Evolutionary conservation across 805 yeast species (phyloP).

Genomic region (Naumovozyma baii): DNA sequence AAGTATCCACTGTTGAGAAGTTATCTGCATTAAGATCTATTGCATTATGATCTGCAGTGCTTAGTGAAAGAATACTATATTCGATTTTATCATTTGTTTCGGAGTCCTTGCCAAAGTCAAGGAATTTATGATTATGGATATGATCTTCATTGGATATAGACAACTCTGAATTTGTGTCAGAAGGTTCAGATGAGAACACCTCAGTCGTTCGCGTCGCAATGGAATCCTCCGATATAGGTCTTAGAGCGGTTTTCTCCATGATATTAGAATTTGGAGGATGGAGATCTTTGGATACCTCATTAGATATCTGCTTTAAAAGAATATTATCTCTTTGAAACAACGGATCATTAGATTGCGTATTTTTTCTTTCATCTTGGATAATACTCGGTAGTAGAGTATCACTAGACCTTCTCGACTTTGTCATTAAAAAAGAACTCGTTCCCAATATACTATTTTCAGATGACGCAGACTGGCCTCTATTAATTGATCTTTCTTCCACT

Average conservation of each 20-base stretch:
- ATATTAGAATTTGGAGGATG: background rate
- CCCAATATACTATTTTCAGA: background rate
- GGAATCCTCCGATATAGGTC: constrained; percentile 26
- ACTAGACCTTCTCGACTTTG: constrained; percentile 25
- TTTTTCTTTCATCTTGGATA: constrained; percentile 2
- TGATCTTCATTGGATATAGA: constrained; percentile 5
- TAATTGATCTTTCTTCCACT: background rate
- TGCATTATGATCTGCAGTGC: background rate
- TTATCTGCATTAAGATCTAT: background rate
- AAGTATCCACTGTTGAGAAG: background rate
- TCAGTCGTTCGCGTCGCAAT: constrained; percentile 20
- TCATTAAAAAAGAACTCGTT: background rate
- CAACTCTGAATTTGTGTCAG: constrained; percentile 6
- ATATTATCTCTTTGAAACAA: too few relatives aligned
- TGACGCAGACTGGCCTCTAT: background rate
- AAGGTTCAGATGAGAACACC: constrained; percentile 18
- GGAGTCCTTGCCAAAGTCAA: background rate
- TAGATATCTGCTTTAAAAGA: background rate
- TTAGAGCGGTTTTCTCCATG: constrained; percentile 3
- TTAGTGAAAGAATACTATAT: background rate
- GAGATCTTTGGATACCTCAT: background rate
- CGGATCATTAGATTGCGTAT: background rate
- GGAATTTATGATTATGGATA: constrained; percentile 9
- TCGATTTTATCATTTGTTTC: background rate
- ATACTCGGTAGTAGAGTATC: constrained; percentile 22